Conservation (phyloP, 805 yeast species). For the Kodamaea hsintzibuensis region DNA sequence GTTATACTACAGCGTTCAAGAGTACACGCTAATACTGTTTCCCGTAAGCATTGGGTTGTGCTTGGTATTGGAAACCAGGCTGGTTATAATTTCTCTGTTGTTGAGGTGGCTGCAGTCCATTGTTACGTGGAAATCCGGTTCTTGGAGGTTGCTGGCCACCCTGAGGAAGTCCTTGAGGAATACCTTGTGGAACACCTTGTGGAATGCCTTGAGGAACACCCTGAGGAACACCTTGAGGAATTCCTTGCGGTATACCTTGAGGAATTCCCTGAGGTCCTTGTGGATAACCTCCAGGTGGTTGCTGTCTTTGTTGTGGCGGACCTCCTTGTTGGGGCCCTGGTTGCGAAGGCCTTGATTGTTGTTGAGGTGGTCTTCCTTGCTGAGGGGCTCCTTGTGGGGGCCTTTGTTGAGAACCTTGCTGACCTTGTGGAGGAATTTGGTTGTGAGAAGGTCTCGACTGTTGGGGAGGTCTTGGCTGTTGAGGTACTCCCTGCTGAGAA, state of each 20-base stretch:
- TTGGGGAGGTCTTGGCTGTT: constrained; percentile 5
- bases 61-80: constrained; percentile 7
- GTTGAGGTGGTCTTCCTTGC: neutral
- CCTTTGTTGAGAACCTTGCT: neutral
- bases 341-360: neutral
- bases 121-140: constrained; percentile 10
- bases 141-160: constrained; percentile 2
- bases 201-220: neutral
- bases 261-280: neutral
- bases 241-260: neutral
- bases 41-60: constrained; percentile 4
- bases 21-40: constrained; percentile 6
- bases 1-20: neutral
- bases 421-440: neutral
- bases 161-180: constrained; percentile 6
- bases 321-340: constrained; percentile 2
- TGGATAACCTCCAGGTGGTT: no score
- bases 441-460: constrained; percentile 6
- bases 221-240: neutral
- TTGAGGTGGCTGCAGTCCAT: constrained; percentile 8
- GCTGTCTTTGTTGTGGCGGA: neutral
- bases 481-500: constrained; percentile 1
- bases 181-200: constrained; percentile 2
- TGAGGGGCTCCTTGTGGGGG: constrained; percentile 3
- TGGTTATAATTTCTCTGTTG: constrained; percentile 6